A percentile compares a stretch with the other conserved stretches of the same genome.
phyloP scores from a whole-genome alignment of 1,139 yeast species.

The Hyphopichia burtonii region DNA sequence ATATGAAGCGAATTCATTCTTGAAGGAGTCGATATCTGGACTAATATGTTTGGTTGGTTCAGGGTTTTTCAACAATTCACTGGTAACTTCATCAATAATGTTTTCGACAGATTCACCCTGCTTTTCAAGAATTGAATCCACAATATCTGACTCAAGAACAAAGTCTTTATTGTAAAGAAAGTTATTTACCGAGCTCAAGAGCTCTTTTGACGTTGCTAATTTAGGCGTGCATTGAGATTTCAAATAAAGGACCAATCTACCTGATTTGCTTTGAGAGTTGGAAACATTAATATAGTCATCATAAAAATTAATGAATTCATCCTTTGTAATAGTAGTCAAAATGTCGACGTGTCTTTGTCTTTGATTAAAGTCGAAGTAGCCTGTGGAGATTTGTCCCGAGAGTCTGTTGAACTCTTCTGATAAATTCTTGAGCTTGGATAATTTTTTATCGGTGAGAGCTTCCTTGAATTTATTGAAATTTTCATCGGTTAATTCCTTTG shows the following conservation, averaged over 20 bases:
- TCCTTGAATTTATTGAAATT: conserved; percentile 69
- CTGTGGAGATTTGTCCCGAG: conserved; percentile 68
- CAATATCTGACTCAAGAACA: conserved; percentile 24
- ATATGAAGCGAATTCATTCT: conserved; percentile 12
- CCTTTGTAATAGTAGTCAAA: conserved; percentile 52
- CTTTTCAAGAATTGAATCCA: conserved; percentile 24
- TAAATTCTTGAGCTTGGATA: conserved; percentile 73
- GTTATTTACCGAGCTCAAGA: conserved; percentile 28
- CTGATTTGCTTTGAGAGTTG: conserved; percentile 26
- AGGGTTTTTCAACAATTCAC: conserved; percentile 2
- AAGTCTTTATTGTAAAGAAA: conserved; percentile 22
- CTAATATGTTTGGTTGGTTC: background rate
- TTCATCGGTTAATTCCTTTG: conserved; percentile 46
- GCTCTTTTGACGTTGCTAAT: conserved; percentile 20
- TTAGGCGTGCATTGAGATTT: conserved; percentile 52
- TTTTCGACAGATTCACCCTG: conserved; percentile 6
- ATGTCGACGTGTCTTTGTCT: conserved; percentile 57
- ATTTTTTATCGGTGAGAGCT: conserved; percentile 64
- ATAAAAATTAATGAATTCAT: conserved; percentile 59
- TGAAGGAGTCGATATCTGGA: background rate
- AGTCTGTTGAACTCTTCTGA: conserved; percentile 69
- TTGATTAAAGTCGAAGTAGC: conserved; percentile 72
- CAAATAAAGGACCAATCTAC: conserved; percentile 64
- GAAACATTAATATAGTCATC: conserved; percentile 40
- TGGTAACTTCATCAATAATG: conserved; percentile 3